Conservation (phyloP, 306 rosid species). For the Heteromeles arbutifolia region DNA sequence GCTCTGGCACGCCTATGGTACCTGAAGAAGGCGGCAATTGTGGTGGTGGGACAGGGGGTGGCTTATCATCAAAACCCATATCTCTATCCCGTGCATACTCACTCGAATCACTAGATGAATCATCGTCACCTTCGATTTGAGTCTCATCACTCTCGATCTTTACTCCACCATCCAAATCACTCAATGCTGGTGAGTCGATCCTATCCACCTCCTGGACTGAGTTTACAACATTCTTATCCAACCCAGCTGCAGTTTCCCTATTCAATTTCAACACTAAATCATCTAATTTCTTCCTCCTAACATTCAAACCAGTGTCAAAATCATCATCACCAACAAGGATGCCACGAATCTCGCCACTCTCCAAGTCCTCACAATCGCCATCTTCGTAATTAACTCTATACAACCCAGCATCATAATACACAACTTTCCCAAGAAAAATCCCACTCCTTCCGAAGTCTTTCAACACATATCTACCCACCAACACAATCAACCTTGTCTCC, state of each 20-base stretch:
- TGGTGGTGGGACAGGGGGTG: conserved; percentile 29
- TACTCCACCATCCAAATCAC: conserved; percentile 28
- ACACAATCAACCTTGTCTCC: conserved; percentile 36
- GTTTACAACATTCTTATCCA: conserved; percentile 14
- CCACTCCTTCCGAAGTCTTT: conserved; percentile 64
- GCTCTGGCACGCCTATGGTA: conserved; percentile 74
- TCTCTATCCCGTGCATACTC: conserved; percentile 25
- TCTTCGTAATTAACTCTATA: conserved; percentile 79
- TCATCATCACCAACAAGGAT: conserved; percentile 38
- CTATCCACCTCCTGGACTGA: conserved; percentile 12
- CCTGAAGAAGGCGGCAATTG: conserved; percentile 70
- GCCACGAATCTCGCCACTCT: conserved; percentile 65
- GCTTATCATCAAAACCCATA: conserved; percentile 28
- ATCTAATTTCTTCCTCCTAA: conserved; percentile 44
- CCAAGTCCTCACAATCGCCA: conserved; percentile 82
- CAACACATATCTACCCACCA: conserved; percentile 60
- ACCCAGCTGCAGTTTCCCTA: neutral
- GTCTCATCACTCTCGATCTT: conserved; percentile 21
- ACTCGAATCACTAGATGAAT: conserved; percentile 36
- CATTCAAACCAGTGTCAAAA: conserved; percentile 27
- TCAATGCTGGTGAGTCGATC: conserved; percentile 24
- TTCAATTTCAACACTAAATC: conserved; percentile 22
- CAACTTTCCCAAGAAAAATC: conserved; percentile 64
- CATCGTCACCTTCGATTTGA: conserved; percentile 32
- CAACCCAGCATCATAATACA: conserved; percentile 52